These are phyloP conservation scores for Panicum virgatum DNA, from an alignment of 202 grass and related monocot genomes.

Conservation along the genomic window DNA sequence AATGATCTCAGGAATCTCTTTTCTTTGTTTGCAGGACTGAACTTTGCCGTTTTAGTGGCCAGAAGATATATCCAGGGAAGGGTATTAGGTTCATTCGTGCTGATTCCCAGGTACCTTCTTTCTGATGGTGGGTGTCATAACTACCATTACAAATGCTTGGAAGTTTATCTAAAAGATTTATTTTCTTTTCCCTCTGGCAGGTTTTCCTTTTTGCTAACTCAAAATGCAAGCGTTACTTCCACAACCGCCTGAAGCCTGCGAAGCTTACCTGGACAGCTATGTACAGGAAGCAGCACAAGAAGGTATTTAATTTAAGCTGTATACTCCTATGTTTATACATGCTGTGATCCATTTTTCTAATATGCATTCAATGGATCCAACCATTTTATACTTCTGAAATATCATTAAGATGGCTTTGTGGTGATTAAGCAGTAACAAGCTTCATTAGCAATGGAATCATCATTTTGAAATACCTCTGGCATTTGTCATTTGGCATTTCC, in stretches of 20 bases:
- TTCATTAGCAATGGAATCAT: neutral
- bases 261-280: slow-evolving; percentile 77
- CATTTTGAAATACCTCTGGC: neutral
- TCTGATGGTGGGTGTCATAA: neutral
- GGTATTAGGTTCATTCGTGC: slow-evolving; percentile 63
- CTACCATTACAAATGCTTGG: neutral
- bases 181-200: slow-evolving; percentile 15
- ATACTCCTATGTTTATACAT: neutral
- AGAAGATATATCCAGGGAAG: slow-evolving; percentile 71
- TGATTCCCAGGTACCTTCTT: slow-evolving; percentile 56
- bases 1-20: neutral
- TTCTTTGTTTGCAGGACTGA: slow-evolving; percentile 51
- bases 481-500: neutral
- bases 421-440: neutral
- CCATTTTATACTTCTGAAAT: neutral
- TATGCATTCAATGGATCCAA: neutral
- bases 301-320: slow-evolving; percentile 36
- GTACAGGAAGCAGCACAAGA: slow-evolving; percentile 76
- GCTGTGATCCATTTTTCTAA: neutral
- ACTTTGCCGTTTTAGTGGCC: slow-evolving; percentile 68
- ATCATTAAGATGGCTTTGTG: neutral
- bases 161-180: neutral
- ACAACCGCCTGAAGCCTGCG: slow-evolving; percentile 69
- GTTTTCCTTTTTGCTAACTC: slow-evolving; percentile 75
- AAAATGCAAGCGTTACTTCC: slow-evolving; percentile 74